phyloP scores from a whole-genome alignment of 2,329 filamentous ascomycete genomes.

The Sporothrix brunneoviolacea region DNA sequence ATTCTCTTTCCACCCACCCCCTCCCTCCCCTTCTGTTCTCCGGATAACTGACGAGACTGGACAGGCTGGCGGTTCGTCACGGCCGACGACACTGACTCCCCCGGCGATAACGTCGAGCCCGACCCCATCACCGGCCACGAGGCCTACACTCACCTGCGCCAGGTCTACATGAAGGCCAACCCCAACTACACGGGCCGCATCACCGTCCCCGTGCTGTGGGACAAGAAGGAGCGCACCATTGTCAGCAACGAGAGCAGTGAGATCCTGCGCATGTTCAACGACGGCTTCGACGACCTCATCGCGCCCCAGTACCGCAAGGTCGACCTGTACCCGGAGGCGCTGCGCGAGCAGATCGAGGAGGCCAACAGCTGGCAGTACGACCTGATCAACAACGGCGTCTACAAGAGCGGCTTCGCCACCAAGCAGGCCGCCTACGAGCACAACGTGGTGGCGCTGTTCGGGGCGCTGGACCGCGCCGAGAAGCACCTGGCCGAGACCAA shows the following conservation, averaged over 20 bases:
- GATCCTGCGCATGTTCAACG: slow-evolving; percentile 85
- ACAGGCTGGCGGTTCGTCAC: slow-evolving; percentile 79
- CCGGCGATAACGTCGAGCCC: slow-evolving; percentile 57
- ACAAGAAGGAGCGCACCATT: slow-evolving; percentile 67
- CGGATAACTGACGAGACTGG: slow-evolving; percentile 38
- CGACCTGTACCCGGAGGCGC: slow-evolving; percentile 58
- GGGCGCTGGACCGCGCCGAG: slow-evolving; percentile 70
- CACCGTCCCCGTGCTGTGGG: slow-evolving; percentile 82
- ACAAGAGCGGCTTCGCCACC: slow-evolving; percentile 76
- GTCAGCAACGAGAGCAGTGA: slow-evolving; percentile 91
- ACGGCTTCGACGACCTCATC: slow-evolving; percentile 69
- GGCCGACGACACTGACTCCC: slow-evolving; percentile 46
- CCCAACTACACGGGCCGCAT: slow-evolving; percentile 70
- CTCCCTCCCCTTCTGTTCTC: not conserved
- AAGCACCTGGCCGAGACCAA: slow-evolving; percentile 47
- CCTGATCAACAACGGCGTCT: slow-evolving; percentile 64
- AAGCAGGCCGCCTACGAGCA: slow-evolving; percentile 76
- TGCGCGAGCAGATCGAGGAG: slow-evolving; percentile 66
- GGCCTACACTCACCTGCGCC: slow-evolving; percentile 59
- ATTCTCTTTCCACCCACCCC: not conserved
- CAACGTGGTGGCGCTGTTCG: slow-evolving; percentile 65
- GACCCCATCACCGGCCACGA: slow-evolving; percentile 65
- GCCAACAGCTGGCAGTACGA: slow-evolving; percentile 77
- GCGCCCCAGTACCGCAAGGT: slow-evolving; percentile 52
- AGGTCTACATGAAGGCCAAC: slow-evolving; percentile 74